These are phyloP conservation scores for Lippia alba DNA, from an alignment of 305 asterid genomes.

Conservation along the genomic window DNA sequence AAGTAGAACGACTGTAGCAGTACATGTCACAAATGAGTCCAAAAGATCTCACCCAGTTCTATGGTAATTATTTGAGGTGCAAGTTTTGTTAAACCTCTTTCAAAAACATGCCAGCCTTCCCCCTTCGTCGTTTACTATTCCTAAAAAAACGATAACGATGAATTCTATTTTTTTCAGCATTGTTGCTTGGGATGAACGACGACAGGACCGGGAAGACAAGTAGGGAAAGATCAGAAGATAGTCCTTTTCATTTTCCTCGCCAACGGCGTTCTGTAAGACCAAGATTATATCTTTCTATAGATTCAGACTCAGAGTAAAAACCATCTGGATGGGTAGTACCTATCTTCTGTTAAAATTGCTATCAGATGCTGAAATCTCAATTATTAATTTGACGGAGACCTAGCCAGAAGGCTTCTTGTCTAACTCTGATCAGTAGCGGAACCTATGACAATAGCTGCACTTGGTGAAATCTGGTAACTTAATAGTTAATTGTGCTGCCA, in stretches of 20 bases:
- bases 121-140: constrained; percentile 14
- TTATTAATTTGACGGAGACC: constrained; percentile 14
- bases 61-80: not conserved
- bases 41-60: not conserved
- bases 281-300: constrained; percentile 69
- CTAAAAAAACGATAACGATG: not conserved
- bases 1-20: not conserved
- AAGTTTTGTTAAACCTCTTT: constrained; percentile 6
- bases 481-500: constrained; percentile 32
- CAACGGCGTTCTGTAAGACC: constrained; percentile 96
- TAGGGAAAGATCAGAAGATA: constrained; percentile 79
- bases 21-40: not conserved
- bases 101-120: not conserved
- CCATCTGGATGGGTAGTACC: constrained; percentile 31
- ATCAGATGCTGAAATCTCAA: too few relatives aligned
- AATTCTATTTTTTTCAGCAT: constrained; percentile 51
- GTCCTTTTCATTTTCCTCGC: constrained; percentile 86
- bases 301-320: constrained; percentile 81
- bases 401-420: constrained; percentile 18
- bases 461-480: constrained; percentile 31
- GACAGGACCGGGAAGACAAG: constrained; percentile 56
- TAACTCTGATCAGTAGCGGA: constrained; percentile 38
- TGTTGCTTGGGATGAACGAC: constrained; percentile 66
- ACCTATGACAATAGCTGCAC: constrained; percentile 41
- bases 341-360: constrained; percentile 19